Evolutionary conservation across 208 protist species (phyloP), one percentile per base, ranked within the genome.

Genomic region (Crithidia expoeki): DNA sequence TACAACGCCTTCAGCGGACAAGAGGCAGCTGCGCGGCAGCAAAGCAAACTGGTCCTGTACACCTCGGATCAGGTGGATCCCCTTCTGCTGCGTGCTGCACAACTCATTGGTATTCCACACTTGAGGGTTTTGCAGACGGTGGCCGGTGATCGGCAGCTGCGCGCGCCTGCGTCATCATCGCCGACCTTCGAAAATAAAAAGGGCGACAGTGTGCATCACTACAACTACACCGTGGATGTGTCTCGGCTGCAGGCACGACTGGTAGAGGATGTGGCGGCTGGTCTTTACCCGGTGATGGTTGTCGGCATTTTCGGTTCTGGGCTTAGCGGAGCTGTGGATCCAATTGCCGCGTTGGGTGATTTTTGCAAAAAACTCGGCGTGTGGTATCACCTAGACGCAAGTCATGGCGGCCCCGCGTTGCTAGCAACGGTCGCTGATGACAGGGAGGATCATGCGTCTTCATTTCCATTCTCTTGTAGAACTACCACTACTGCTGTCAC

Each of bases 361-460:
- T 79, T 92, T 33, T 93, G 90, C 64, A 40, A 60, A 6, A 72
- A 72, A 23, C 67, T 89, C 12, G 85, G 81, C 4, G 63, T 92
- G 28, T 95, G 90, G 87, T 82, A 87, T 38, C 90, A 95, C 72
- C 47, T 93, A 6, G 90, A 93, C 44, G 89, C 85, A 4, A 80
- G 79, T 32, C 71, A 83, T 49, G 80, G 80, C 46, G 85, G 84
- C 0, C 9, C 73, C 0, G 79, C 81, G 4, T 49, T 94, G 50
- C 64, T 76, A 3, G 58, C 80, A 0, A 10, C 80, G 1, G 25
- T 14, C 6, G 16, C 51, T 19, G 9, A 27, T 19, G n/a, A 51
- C 46, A 23, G 14, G 10, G 46, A 51, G n/a, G n/a, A n/a, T n/a
- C n/a, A n/a, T n/a, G 9, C 21, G 27, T 17, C n/a, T 44, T 36